These are phyloP conservation scores for Coniochaeta hoffmannii DNA, from an alignment of 2,329 filamentous ascomycete genomes.

Conservation along the genomic window DNA sequence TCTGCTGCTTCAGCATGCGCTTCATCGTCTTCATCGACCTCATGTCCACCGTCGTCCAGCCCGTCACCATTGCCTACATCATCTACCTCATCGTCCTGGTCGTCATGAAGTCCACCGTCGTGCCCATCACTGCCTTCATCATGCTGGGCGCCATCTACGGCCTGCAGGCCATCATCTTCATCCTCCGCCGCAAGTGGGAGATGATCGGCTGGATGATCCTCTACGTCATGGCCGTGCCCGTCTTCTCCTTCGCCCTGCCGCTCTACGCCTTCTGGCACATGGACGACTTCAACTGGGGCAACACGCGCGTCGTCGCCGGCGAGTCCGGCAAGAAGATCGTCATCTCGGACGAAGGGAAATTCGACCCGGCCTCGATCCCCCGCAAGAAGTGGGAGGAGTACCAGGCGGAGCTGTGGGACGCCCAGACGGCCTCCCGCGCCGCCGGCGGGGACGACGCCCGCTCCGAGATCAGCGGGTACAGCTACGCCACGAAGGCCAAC, in stretches of 20 bases:
- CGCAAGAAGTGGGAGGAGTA: conserved; percentile 99
- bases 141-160: conserved; percentile 94
- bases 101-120: conserved; percentile 48
- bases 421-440: conserved; percentile 63
- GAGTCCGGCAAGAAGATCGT: conserved; percentile 89
- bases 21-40: conserved; percentile 95
- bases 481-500: conserved; percentile 85
- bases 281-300: conserved; percentile 99
- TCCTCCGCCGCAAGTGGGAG: conserved; percentile 93
- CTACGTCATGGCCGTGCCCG: conserved; percentile 82
- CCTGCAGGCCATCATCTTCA: conserved; percentile 95
- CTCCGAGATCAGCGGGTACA: conserved; percentile 88
- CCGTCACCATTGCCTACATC: conserved; percentile 85
- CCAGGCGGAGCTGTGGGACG: conserved; percentile 95
- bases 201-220: conserved; percentile 99
- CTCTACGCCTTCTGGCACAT: conserved; percentile 98
- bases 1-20: conserved; percentile 99
- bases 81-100: conserved; percentile 79
- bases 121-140: conserved; percentile 83
- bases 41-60: conserved; percentile 84
- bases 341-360: conserved; percentile 95
- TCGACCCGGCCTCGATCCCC: conserved; percentile 85
- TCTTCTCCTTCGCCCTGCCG: conserved; percentile 86
- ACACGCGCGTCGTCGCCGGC: conserved; percentile 93
- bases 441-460: conserved; percentile 53